phyloP scores from a whole-genome alignment of 495 filamentous ascomycete species.

The Pseudevernia furfuracea region DNA sequence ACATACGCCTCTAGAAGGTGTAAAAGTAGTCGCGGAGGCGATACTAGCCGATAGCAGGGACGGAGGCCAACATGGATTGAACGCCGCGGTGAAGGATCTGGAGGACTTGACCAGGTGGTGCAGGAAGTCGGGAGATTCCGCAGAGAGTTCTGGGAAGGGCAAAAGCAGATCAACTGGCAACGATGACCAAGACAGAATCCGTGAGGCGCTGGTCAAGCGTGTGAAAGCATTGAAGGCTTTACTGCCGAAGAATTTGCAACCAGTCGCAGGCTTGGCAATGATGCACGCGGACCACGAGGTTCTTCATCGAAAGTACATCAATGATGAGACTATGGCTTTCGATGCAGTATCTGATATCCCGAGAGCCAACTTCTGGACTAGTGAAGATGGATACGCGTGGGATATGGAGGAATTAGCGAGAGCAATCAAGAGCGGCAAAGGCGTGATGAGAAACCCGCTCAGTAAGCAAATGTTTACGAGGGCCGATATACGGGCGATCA shows the following conservation, averaged over 20 bases:
- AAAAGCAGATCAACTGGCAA: background rate
- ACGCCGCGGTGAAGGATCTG: constrained; percentile 6
- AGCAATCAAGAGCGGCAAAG: constrained; percentile 20
- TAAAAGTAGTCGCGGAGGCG: constrained; percentile 12
- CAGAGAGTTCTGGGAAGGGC: background rate
- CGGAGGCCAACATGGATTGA: background rate
- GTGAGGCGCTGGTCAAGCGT: constrained; percentile 17
- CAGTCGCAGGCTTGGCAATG: constrained; percentile 18
- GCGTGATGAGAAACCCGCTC: constrained; percentile 33
- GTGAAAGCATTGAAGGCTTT: constrained; percentile 13
- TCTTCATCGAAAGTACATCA: constrained; percentile 27
- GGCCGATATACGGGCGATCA: constrained; percentile 29
- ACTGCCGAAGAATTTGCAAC: constrained; percentile 10
- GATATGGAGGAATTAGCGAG: constrained; percentile 36
- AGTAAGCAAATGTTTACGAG: constrained; percentile 30
- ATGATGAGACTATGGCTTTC: constrained; percentile 27
- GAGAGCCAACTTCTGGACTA: constrained; percentile 26
- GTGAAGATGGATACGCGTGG: constrained; percentile 38
- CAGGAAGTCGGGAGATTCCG: background rate
- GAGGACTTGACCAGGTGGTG: constrained; percentile 7
- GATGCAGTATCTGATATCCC: constrained; percentile 26
- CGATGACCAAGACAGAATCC: constrained; percentile 3
- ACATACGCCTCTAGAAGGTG: background rate
- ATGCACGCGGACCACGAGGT: constrained; percentile 27
- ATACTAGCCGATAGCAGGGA: background rate